A percentile compares a stretch with the other conserved stretches of the same genome.
phyloP scores from a whole-genome alignment of 192 early-diverging fungal genomes.

The Podila verticillata region DNA sequence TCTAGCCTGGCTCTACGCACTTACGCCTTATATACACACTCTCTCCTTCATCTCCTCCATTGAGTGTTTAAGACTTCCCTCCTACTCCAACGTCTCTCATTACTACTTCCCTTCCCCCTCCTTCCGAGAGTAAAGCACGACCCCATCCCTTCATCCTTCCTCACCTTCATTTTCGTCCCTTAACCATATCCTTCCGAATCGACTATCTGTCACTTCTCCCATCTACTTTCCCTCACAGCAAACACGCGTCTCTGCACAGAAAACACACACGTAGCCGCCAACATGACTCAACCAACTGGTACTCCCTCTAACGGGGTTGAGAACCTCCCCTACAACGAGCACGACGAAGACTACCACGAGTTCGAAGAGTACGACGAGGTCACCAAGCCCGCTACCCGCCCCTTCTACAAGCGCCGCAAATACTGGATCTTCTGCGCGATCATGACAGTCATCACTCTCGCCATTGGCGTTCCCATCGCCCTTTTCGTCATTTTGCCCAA shows the following conservation, averaged over 20 bases:
- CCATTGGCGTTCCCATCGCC: slow-evolving; percentile 54
- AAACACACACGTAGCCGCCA: background rate
- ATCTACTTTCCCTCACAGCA: background rate
- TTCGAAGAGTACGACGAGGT: slow-evolving; percentile 46
- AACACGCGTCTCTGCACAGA: background rate
- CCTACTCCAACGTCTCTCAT: background rate
- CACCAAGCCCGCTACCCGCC: slow-evolving; percentile 14
- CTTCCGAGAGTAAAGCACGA: background rate
- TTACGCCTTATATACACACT: background rate
- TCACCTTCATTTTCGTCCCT: background rate
- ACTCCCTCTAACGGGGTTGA: slow-evolving; percentile 21
- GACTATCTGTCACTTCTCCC: background rate
- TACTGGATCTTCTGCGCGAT: slow-evolving; percentile 62
- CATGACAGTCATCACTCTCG: slow-evolving; percentile 54
- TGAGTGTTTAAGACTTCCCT: slow-evolving; percentile 5
- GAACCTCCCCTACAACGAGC: slow-evolving; percentile 39
- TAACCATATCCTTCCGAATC: background rate
- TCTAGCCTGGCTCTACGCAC: background rate
- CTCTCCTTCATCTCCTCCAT: background rate
- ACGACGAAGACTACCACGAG: slow-evolving; percentile 34
- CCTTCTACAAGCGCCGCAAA: slow-evolving; percentile 58
- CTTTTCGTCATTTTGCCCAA: slow-evolving; percentile 65
- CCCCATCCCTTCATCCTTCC: background rate
- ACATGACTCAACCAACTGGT: slow-evolving; percentile 12
- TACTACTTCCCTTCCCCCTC: background rate